Conservation (phyloP, 495 filamentous ascomycete species). For the Neurospora africana region DNA sequence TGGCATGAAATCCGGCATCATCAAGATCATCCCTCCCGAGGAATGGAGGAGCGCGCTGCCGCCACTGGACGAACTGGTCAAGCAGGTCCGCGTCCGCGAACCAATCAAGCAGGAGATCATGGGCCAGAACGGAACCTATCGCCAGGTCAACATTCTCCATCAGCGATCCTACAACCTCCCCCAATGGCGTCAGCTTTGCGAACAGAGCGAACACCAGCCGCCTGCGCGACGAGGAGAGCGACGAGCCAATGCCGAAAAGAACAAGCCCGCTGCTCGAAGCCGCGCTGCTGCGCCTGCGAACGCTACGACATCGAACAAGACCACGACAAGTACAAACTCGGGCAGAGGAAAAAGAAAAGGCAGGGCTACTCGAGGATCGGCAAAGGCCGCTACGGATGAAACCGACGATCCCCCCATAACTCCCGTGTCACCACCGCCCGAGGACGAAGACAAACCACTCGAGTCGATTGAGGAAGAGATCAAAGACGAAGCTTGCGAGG, state of each 20-base stretch:
- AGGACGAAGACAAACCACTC: constrained; percentile 26
- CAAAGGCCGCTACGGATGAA: constrained; percentile 18
- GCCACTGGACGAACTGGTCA: constrained; percentile 71
- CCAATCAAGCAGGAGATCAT: constrained; percentile 97
- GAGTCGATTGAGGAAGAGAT: constrained; percentile 38
- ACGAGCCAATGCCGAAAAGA: constrained; percentile 61
- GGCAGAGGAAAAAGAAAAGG: constrained; percentile 24
- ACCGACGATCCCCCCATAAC: constrained; percentile 35
- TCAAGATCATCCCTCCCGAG: constrained; percentile 87
- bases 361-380: constrained; percentile 15
- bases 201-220: constrained; percentile 90
- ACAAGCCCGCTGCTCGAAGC: constrained; percentile 25
- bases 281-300: constrained; percentile 18
- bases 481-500: constrained; percentile 34
- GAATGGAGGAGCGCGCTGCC: constrained; percentile 85
- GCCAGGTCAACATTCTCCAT: constrained; percentile 91
- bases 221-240: constrained; percentile 89
- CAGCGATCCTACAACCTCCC: constrained; percentile 92
- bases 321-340: constrained; percentile 11
- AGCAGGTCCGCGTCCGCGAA: constrained; percentile 86
- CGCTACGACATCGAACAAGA: constrained; percentile 8
- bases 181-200: constrained; percentile 85
- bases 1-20: constrained; percentile 93
- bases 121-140: constrained; percentile 85
- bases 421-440: constrained; percentile 39